Base-by-base conservation (phyloP, 768 basidiomycete species). In the Trametes elegans region DNA sequence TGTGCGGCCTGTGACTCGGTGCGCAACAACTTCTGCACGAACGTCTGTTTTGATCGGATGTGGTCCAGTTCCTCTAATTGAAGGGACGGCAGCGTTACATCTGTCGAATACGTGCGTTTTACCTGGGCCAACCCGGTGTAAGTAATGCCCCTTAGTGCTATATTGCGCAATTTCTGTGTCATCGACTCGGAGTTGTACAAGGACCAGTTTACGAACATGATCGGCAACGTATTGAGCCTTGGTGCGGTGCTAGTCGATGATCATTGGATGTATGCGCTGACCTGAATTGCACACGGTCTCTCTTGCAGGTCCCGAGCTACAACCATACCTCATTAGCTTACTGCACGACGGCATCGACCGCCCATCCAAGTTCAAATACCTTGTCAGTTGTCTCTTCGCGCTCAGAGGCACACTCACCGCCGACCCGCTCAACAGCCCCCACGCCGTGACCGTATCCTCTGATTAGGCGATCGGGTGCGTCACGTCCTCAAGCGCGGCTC, bases 1-100 rank as follows among this genome's bases (percentile, higher is more conserved):
- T 59, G 66, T 65, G 66, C 41, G 41, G n/a, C n/a, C n/a, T n/a
- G n/a, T 45, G 58, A 67, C 61, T 64, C 58, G 57, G 31, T 39
- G 51, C 52, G 57, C 50, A 56, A 38, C 53, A 60, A 28, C 60
- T 28, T 45, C 31, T 24, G n/a, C n/a, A n/a, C n/a, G n/a, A n/a
- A n/a, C n/a, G n/a, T n/a, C n/a, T n/a, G n/a, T n/a, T n/a, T n/a
- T n/a, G n/a, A n/a, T n/a, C n/a, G n/a, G n/a, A n/a, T n/a, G n/a
- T n/a, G n/a, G n/a, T n/a, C n/a, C n/a, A n/a, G n/a, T n/a, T n/a
- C n/a, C n/a, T n/a, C n/a, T n/a, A n/a, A n/a, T n/a, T n/a, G n/a
- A n/a, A n/a, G n/a, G n/a, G n/a, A n/a, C n/a, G n/a, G n/a, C n/a
- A n/a, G n/a, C n/a, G n/a, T n/a, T n/a, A n/a, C n/a, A n/a, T n/a